Percentiles rank a stretch among this genome's conserved stretches.
phyloP scores from a whole-genome alignment of 2,329 filamentous ascomycete genomes.

The Fusarium protoensiforme region DNA sequence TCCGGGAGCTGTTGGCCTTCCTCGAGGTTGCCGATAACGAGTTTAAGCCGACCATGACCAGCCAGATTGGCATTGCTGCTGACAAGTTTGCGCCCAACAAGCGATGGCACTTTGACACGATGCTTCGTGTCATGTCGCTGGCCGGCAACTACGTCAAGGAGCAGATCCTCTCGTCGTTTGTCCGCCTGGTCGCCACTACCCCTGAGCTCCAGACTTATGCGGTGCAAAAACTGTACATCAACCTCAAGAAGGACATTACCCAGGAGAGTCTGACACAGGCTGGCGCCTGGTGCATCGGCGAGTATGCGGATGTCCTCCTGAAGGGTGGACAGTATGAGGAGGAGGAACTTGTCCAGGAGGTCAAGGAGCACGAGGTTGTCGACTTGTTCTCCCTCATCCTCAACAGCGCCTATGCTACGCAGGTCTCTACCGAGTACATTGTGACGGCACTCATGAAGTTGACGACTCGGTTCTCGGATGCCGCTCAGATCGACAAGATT shows the following conservation, averaged over 20 bases:
- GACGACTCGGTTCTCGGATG: conserved; percentile 85
- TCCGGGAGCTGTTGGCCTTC: conserved; percentile 93
- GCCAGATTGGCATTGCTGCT: conserved; percentile 95
- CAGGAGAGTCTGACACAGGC: conserved; percentile 95
- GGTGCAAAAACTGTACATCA: conserved; percentile 92
- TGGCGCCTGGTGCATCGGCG: conserved; percentile 96
- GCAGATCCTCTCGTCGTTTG: conserved; percentile 95
- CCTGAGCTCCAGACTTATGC: conserved; percentile 96
- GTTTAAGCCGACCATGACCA: conserved; percentile 99
- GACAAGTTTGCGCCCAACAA: conserved; percentile 97
- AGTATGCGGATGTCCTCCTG: conserved; percentile 93
- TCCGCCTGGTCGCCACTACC: conserved; percentile 93
- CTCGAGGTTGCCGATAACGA: conserved; percentile 97
- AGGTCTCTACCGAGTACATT: conserved; percentile 95
- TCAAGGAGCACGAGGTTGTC: conserved; percentile 89
- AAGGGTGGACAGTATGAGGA: conserved; percentile 92
- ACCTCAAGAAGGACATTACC: conserved; percentile 94
- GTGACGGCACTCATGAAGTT: conserved; percentile 95
- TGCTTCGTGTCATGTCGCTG: conserved; percentile 91
- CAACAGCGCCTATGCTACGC: conserved; percentile 92
- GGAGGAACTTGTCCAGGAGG: conserved; percentile 82
- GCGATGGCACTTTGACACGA: conserved; percentile 98
- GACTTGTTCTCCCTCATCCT: conserved; percentile 94
- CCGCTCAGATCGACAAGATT: conserved; percentile 87
- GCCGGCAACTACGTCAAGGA: conserved; percentile 98